Evolutionary conservation across 73 alveolate species (phyloP).

Genomic region (Paramecium tetraurelia): DNA sequence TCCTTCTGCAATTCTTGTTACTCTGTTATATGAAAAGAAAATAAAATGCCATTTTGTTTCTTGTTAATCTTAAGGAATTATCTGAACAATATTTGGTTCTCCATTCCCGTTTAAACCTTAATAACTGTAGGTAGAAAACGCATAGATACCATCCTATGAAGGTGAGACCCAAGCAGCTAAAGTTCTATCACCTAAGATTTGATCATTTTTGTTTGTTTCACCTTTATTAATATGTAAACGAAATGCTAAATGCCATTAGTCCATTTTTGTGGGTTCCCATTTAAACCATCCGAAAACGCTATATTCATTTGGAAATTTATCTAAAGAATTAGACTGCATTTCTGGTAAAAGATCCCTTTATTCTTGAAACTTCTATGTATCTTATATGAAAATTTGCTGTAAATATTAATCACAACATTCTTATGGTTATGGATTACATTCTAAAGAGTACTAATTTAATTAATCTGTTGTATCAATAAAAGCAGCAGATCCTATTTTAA

Average conservation of each 20-base stretch:
- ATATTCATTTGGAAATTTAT: neutral
- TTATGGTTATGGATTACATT: neutral
- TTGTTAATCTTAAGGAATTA: neutral
- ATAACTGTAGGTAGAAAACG: constrained; percentile 5
- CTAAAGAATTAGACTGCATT: neutral
- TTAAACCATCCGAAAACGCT: constrained; percentile 9
- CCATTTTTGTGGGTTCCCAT: neutral
- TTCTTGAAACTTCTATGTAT: neutral
- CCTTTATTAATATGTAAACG: constrained; percentile 50
- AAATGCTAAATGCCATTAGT: constrained; percentile 35
- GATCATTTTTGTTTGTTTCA: neutral
- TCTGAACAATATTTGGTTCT: neutral
- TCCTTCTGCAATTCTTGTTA: neutral
- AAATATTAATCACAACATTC: neutral
- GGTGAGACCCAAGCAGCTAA: constrained; percentile 45
- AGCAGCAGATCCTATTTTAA: neutral
- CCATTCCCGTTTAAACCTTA: neutral
- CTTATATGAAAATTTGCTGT: neutral
- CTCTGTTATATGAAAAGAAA: neutral
- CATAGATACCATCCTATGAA: neutral
- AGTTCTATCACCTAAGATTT: constrained; percentile 43
- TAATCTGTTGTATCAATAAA: neutral
- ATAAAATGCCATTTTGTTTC: neutral
- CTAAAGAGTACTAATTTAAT: neutral
- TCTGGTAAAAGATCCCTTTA: neutral